Conservation (phyloP, 257 asterid genomes). For the Solanum corneliomulleri region DNA sequence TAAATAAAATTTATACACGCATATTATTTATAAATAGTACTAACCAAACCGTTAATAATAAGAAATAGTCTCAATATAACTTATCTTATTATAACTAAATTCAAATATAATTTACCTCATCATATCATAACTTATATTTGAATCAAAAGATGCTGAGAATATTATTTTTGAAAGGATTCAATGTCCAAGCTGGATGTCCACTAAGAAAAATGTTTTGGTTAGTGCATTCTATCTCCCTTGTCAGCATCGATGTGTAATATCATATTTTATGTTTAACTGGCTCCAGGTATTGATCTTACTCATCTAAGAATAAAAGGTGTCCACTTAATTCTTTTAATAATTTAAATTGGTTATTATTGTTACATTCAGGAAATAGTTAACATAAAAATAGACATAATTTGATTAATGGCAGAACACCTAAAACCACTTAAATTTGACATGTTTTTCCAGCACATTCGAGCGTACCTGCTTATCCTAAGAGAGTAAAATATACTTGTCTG, state of each 20-base stretch:
- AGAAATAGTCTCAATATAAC: neutral
- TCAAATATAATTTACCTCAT: too few species aligned
- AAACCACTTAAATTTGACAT: neutral
- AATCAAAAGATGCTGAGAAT: neutral
- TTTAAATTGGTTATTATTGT: neutral
- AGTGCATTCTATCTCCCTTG: neutral
- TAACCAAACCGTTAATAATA: too few species aligned
- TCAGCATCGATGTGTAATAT: neutral
- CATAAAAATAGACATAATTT: neutral
- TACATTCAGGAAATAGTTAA: neutral
- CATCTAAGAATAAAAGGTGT: neutral
- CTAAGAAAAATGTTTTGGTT: neutral
- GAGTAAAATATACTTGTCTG: neutral
- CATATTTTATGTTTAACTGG: neutral
- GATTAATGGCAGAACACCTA: neutral
- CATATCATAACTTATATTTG: too few species aligned
- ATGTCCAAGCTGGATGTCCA: neutral
- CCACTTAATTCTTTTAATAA: neutral
- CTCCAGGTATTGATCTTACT: neutral
- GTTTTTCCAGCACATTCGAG: neutral
- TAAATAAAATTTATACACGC: too few species aligned
- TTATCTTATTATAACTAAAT: neutral
- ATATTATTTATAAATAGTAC: too few species aligned
- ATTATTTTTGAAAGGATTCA: neutral
- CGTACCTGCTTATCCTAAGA: neutral